A percentile compares a stretch with the other conserved stretches of the same genome.
Conservation (phyloP, 1,284 basidiomycete genomes). For the Jaminaea rosea region DNA sequence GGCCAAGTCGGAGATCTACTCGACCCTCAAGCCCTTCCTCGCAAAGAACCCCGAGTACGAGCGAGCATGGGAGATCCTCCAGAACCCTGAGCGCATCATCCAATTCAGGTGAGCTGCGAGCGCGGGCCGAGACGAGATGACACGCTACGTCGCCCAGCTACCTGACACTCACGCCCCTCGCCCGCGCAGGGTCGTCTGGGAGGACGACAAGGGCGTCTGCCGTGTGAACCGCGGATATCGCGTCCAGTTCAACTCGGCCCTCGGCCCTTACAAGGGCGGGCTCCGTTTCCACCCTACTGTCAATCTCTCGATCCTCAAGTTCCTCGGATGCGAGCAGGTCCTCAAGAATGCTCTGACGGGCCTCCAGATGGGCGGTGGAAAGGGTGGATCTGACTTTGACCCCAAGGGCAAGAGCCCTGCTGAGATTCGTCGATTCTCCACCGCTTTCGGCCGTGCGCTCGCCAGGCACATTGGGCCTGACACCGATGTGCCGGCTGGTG, state of each 20-base stretch:
- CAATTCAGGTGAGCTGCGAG: constrained; percentile 54
- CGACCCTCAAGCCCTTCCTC: constrained; percentile 62
- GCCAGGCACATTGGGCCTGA: constrained; percentile 49
- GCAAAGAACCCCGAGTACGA: constrained; percentile 63
- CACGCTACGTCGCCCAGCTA: too few relatives aligned
- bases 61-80: constrained; percentile 62
- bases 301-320: constrained; percentile 75
- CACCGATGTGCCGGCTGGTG: constrained; percentile 72
- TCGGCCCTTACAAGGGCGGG: constrained; percentile 75
- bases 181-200: constrained; percentile 2
- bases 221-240: constrained; percentile 70
- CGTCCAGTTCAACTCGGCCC: constrained; percentile 70
- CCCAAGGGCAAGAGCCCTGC: constrained; percentile 71
- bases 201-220: constrained; percentile 37
- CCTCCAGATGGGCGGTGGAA: constrained; percentile 64
- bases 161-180: background rate
- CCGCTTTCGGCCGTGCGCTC: constrained; percentile 26
- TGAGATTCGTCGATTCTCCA: constrained; percentile 62
- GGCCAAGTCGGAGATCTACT: constrained; percentile 61
- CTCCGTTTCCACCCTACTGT: constrained; percentile 66
- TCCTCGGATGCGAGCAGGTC: constrained; percentile 72
- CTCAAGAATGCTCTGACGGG: constrained; percentile 78
- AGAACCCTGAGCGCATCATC: constrained; percentile 67
- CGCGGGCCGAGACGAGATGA: background rate
- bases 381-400: constrained; percentile 60